Evolutionary conservation across 2,329 filamentous ascomycete genomes (phyloP).

Genomic region (Pyrenophora teres): DNA sequence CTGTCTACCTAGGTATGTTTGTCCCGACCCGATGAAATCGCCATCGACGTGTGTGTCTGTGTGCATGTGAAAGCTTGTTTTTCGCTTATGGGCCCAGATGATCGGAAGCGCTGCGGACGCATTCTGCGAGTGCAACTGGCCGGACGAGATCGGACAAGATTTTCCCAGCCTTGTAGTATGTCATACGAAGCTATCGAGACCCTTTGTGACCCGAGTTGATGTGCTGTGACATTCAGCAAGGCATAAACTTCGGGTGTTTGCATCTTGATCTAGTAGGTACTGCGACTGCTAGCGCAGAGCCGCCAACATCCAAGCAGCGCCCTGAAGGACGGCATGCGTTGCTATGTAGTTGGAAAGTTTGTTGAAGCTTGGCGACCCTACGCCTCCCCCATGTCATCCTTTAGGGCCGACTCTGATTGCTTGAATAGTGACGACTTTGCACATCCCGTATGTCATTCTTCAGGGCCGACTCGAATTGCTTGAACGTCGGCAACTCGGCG

Average conservation of each 20-base stretch:
- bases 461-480: no score
- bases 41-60: neutral
- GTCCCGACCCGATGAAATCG: neutral
- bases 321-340: neutral
- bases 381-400: no score
- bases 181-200: conserved; percentile 6
- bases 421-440: no score
- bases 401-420: no score
- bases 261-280: neutral
- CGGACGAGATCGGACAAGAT: neutral
- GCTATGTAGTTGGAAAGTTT: no score
- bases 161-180: neutral
- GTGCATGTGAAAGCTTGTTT: neutral
- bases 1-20: neutral
- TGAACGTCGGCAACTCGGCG: no score
- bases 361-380: no score
- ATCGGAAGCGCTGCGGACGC: neutral
- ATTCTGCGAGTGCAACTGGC: neutral
- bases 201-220: neutral
- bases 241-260: conserved; percentile 1
- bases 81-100: neutral
- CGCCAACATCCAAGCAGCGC: conserved; percentile 24
- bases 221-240: neutral
- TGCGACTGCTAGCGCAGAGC: conserved; percentile 15
- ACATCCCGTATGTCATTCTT: no score